Conservation (phyloP, 108 stramenopile genomes). For the Aurantiochytrium sp. region DNA sequence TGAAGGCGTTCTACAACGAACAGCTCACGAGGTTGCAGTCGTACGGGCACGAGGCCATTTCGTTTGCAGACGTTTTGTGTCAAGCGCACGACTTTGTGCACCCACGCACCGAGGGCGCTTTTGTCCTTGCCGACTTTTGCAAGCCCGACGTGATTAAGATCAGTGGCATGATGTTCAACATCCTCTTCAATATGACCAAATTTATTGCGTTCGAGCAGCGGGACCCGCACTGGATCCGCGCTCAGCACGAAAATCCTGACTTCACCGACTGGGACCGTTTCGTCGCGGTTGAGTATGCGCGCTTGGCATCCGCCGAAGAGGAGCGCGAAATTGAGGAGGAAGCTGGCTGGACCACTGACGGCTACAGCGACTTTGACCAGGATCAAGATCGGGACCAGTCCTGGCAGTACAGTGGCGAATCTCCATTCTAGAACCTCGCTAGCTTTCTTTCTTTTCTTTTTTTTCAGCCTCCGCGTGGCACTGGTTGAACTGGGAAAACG, state of each 20-base stretch:
- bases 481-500: no score
- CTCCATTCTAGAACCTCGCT: not conserved
- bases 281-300: constrained; percentile 83
- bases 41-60: constrained; percentile 90
- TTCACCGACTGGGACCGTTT: constrained; percentile 88
- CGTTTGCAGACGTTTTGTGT: constrained; percentile 91
- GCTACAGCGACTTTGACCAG: not conserved
- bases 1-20: constrained; percentile 79
- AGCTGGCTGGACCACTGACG: not conserved
- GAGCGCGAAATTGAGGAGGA: constrained; percentile 56
- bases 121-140: constrained; percentile 75
- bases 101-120: constrained; percentile 33
- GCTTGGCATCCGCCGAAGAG: constrained; percentile 89
- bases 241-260: constrained; percentile 35
- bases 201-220: constrained; percentile 90
- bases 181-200: constrained; percentile 94
- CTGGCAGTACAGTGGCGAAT: not conserved
- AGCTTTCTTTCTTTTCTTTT: no score
- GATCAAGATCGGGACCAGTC: not conserved
- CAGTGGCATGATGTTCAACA: constrained; percentile 89
- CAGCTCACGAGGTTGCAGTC: constrained; percentile 90
- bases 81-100: constrained; percentile 97
- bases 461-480: no score
- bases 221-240: constrained; percentile 74
- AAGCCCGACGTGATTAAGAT: constrained; percentile 73